Percentiles rank a stretch among this genome's conserved stretches.
These are phyloP conservation scores for Phytophthora citrophthora DNA, from an alignment of 352 stramenopile genomes.

Conservation along the genomic window DNA sequence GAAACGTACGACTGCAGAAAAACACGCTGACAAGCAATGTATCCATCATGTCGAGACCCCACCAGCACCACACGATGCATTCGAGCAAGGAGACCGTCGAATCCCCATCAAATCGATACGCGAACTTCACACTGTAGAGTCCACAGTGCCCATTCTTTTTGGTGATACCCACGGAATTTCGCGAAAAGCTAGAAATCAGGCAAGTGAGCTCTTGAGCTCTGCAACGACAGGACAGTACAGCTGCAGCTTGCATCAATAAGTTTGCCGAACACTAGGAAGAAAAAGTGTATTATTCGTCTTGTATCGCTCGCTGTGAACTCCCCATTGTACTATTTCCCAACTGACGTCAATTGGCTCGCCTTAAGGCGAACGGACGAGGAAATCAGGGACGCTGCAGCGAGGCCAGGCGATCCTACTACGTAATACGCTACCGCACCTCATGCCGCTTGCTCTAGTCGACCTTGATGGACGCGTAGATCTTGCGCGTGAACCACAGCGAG, in stretches of 20 bases:
- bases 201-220: conserved; percentile 19
- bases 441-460: conserved; percentile 39
- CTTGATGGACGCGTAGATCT: conserved; percentile 94
- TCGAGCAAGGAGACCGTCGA: too few species aligned
- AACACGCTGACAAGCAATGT: conserved; percentile 27
- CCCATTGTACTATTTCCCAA: not conserved
- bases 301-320: conserved; percentile 1
- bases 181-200: conserved; percentile 5
- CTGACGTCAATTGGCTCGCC: conserved; percentile 5
- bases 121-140: not conserved
- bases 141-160: not conserved
- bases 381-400: conserved; percentile 2
- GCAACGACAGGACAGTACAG: conserved; percentile 13
- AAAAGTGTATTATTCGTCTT: conserved; percentile 36
- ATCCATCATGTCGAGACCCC: conserved; percentile 31
- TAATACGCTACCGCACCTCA: conserved; percentile 7
- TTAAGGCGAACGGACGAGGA: conserved; percentile 5
- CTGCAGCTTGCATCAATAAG: conserved; percentile 2
- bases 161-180: not conserved
- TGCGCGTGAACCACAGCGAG: conserved; percentile 98
- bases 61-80: conserved; percentile 20
- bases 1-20: conserved; percentile 33
- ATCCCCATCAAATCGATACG: too few species aligned
- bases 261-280: conserved; percentile 24
- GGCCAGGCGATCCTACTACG: conserved; percentile 17